phyloP scores from a whole-genome alignment of 108 stramenopile species.

The Discostella stelligeroides region DNA sequence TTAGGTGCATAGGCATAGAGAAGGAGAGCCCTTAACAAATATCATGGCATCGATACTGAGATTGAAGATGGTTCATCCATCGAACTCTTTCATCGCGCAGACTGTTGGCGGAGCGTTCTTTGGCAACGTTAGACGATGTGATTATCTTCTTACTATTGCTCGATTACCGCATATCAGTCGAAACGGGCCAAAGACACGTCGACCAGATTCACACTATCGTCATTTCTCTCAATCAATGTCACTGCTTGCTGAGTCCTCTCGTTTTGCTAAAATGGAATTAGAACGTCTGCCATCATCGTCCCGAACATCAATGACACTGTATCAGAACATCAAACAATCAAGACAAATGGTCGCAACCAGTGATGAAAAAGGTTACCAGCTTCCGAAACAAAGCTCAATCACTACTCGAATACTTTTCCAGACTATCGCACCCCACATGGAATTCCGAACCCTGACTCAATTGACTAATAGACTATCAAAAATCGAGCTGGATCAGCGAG shows the following conservation, averaged over 20 bases:
- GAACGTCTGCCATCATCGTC: not conserved
- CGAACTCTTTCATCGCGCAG: not conserved
- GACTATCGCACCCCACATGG: constrained; percentile 45
- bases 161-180: no score
- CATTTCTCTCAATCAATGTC: not conserved
- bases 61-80: not conserved
- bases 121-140: no score
- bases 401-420: constrained; percentile 40
- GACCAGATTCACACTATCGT: not conserved
- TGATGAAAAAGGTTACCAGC: not conserved
- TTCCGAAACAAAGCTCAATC: constrained; percentile 46
- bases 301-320: not conserved
- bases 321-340: not conserved
- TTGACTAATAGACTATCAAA: constrained; percentile 33
- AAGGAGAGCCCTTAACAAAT: not conserved
- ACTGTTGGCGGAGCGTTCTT: not conserved
- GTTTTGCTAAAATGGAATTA: not conserved
- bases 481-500: constrained; percentile 20
- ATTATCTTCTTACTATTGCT: no score
- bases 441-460: constrained; percentile 33
- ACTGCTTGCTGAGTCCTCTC: not conserved
- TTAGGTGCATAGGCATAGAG: no score
- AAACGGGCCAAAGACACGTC: not conserved
- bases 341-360: not conserved
- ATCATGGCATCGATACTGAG: not conserved